These are phyloP conservation scores for Saccharum spontaneum DNA, from an alignment of 176 grass and related monocot genomes.

Conservation along the genomic window DNA sequence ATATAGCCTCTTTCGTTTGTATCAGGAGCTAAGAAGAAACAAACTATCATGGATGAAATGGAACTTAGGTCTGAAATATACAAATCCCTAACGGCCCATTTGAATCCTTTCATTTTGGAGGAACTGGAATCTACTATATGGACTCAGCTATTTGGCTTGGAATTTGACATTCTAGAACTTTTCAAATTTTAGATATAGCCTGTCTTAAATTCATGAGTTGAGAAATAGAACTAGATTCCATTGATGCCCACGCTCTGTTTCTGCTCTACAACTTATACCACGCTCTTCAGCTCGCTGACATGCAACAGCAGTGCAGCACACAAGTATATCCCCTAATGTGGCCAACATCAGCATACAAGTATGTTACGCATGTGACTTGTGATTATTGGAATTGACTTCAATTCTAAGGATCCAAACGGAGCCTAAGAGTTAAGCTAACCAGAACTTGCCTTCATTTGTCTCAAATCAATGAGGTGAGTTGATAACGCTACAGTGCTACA, in stretches of 20 bases:
- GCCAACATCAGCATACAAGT: not conserved
- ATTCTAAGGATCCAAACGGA: not conserved
- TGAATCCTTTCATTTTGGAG: not conserved
- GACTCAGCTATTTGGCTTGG: not conserved
- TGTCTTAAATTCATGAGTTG: not conserved
- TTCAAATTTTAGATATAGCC: not conserved
- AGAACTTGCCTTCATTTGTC: not conserved
- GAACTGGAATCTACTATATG: not conserved
- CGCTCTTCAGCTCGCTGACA: not conserved
- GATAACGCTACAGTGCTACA: not conserved
- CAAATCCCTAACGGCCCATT: not conserved
- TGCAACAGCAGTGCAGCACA: not conserved
- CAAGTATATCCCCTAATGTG: not conserved
- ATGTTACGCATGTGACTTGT: not conserved
- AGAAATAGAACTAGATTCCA: not conserved
- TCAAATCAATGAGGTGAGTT: not conserved
- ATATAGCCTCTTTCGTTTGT: not conserved
- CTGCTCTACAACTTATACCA: not conserved
- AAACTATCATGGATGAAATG: slow-evolving; percentile 5
- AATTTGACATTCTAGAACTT: not conserved
- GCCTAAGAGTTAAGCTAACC: not conserved
- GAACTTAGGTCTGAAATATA: not conserved
- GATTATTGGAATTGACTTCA: not conserved
- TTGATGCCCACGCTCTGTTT: not conserved
- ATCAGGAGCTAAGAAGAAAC: slow-evolving; percentile 4